Evolutionary conservation across 2,329 filamentous ascomycete genomes (phyloP).

Genomic region (Thelonectria discophora): DNA sequence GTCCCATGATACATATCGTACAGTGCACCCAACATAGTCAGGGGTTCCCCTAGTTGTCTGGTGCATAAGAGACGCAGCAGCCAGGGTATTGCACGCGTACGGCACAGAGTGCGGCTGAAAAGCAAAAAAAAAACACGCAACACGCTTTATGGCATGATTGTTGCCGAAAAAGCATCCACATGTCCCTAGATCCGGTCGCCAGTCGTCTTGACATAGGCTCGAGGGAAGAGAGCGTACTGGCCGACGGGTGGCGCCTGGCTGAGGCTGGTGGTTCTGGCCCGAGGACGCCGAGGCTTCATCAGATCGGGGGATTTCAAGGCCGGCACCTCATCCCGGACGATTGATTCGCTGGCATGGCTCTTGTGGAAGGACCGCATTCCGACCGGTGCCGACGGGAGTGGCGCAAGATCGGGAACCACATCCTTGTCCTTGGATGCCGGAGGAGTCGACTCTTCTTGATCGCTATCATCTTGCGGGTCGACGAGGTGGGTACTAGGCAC

Average conservation of each 20-base stretch:
- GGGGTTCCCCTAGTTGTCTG: slow-evolving; percentile 7
- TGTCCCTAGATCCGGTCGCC: slow-evolving; percentile 45
- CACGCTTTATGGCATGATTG: slow-evolving; percentile 24
- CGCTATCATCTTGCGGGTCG: slow-evolving; percentile 36
- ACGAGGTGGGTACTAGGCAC: slow-evolving; percentile 40
- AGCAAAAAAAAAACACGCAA: slow-evolving; percentile 13
- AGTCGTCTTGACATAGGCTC: slow-evolving; percentile 44
- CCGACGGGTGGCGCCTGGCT: slow-evolving; percentile 54
- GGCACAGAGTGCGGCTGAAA: slow-evolving; percentile 15
- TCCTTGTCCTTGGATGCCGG: slow-evolving; percentile 45
- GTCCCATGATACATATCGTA: slow-evolving; percentile 15
- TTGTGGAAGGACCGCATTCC: slow-evolving; percentile 45
- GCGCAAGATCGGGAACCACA: slow-evolving; percentile 48
- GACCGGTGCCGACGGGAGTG: slow-evolving; percentile 39
- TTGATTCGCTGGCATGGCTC: slow-evolving; percentile 51
- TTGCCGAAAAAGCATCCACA: not conserved
- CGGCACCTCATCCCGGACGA: slow-evolving; percentile 44
- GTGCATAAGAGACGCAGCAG: slow-evolving; percentile 11
- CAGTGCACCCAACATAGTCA: slow-evolving; percentile 10
- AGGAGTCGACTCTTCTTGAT: slow-evolving; percentile 39
- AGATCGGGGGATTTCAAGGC: slow-evolving; percentile 45
- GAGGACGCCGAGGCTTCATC: slow-evolving; percentile 47
- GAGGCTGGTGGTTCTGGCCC: slow-evolving; percentile 58
- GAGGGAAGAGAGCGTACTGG: slow-evolving; percentile 58
- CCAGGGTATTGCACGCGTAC: slow-evolving; percentile 19